Evolutionary conservation across 2,329 filamentous ascomycete genomes (phyloP).

Genomic region (Colletotrichum caudatum): DNA sequence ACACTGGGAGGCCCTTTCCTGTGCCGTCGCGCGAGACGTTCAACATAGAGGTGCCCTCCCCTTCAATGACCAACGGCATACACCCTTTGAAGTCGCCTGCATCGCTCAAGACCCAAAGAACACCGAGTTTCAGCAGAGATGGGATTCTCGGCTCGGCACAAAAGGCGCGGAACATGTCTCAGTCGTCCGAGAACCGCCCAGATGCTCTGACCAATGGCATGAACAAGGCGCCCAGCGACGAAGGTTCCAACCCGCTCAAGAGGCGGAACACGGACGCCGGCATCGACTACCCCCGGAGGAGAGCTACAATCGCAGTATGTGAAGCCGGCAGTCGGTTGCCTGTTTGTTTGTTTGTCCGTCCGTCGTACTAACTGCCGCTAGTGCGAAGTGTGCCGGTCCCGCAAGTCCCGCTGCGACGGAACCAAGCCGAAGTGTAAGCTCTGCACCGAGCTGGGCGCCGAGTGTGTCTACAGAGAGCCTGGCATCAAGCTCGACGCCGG

Average conservation of each 20-base stretch:
- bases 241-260: constrained; percentile 70
- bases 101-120: constrained; percentile 60
- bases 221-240: constrained; percentile 61
- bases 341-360: no score
- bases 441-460: constrained; percentile 83
- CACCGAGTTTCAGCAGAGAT: constrained; percentile 65
- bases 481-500: constrained; percentile 89
- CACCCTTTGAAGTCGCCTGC: constrained; percentile 64
- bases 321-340: constrained; percentile 2
- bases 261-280: constrained; percentile 71
- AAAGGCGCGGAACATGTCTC: constrained; percentile 67
- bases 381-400: constrained; percentile 85
- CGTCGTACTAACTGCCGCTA: constrained; percentile 50
- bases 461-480: constrained; percentile 87
- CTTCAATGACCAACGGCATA: constrained; percentile 59
- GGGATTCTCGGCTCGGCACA: constrained; percentile 65
- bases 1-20: constrained; percentile 58
- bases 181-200: constrained; percentile 62
- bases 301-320: constrained; percentile 75
- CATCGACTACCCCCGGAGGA: constrained; percentile 72
- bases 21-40: constrained; percentile 61
- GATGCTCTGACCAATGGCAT: constrained; percentile 59
- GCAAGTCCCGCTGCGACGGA: constrained; percentile 84
- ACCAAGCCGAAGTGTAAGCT: constrained; percentile 86
- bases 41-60: constrained; percentile 61